Evolutionary conservation across 345 rosid genomes (phyloP).

Genomic region (Gossypium herbaceum): DNA sequence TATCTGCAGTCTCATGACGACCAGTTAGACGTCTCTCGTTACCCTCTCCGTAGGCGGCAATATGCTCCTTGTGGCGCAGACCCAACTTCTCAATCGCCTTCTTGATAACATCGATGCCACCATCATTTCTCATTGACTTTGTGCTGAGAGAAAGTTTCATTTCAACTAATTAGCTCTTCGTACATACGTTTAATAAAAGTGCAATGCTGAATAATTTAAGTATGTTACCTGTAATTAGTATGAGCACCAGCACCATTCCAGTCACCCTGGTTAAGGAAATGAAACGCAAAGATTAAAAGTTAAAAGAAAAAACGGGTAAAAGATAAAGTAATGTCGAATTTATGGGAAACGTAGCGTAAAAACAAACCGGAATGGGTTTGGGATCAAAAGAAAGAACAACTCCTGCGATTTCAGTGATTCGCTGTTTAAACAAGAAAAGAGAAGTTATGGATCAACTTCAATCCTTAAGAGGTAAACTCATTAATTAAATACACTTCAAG

Average conservation of each 20-base stretch:
- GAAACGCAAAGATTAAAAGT: neutral
- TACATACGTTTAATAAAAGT: neutral
- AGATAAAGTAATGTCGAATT: neutral
- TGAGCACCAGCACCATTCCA: slow-evolving; percentile 99
- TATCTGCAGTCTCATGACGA: slow-evolving; percentile 78
- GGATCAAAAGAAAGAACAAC: slow-evolving; percentile 75
- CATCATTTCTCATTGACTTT: slow-evolving; percentile 74
- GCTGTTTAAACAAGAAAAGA: slow-evolving; percentile 33
- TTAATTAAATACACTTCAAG: neutral
- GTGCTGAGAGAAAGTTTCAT: slow-evolving; percentile 40
- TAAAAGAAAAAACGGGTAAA: too few relatives aligned
- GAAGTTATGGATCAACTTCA: neutral
- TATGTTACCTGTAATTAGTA: slow-evolving; percentile 65
- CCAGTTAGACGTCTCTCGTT: slow-evolving; percentile 81
- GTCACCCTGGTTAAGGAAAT: slow-evolving; percentile 44
- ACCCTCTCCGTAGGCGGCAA: slow-evolving; percentile 78
- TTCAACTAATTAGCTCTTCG: neutral
- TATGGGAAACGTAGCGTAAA: neutral
- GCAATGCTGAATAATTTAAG: neutral
- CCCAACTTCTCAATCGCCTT: slow-evolving; percentile 78
- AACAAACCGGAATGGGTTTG: slow-evolving; percentile 64
- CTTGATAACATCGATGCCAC: slow-evolving; percentile 58
- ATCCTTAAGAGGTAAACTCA: neutral
- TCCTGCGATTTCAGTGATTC: slow-evolving; percentile 80
- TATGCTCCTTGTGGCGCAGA: slow-evolving; percentile 70